phyloP scores from a whole-genome alignment of 306 rosid species.

The Sesbania bispinosa region DNA sequence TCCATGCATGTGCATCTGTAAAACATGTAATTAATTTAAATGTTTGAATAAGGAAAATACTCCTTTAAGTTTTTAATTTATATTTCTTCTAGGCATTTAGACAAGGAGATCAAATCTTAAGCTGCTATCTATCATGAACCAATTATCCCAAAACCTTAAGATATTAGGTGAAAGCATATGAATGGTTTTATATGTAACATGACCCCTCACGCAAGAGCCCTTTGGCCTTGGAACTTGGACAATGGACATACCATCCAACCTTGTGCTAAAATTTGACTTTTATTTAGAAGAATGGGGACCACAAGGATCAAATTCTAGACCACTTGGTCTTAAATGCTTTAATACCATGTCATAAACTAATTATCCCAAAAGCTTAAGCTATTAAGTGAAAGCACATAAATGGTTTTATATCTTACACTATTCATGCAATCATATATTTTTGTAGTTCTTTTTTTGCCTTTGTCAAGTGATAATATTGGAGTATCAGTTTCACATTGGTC shows the following conservation, averaged over 20 bases:
- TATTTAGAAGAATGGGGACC: background rate
- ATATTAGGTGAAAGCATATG: background rate
- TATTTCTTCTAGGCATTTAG: background rate
- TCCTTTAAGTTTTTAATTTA: background rate
- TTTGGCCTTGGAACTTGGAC: background rate
- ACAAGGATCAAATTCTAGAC: background rate
- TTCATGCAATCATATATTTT: background rate
- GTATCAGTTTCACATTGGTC: conserved; percentile 3
- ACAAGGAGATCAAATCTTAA: background rate
- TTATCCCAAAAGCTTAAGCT: background rate
- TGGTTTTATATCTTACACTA: background rate
- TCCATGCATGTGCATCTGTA: background rate
- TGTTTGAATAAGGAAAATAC: conserved; percentile 2
- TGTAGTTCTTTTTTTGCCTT: background rate
- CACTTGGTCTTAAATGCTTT: background rate
- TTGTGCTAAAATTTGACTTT: background rate
- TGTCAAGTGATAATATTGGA: background rate
- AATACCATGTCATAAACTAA: background rate
- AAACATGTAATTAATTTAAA: conserved; percentile 9
- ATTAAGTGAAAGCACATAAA: background rate
- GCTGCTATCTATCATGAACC: background rate
- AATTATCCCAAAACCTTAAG: background rate
- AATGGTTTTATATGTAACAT: background rate
- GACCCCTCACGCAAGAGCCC: background rate
- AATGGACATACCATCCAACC: background rate